Base-by-base conservation (phyloP, 2,329 filamentous ascomycete species). In the Sarocladiaceae sp. region DNA sequence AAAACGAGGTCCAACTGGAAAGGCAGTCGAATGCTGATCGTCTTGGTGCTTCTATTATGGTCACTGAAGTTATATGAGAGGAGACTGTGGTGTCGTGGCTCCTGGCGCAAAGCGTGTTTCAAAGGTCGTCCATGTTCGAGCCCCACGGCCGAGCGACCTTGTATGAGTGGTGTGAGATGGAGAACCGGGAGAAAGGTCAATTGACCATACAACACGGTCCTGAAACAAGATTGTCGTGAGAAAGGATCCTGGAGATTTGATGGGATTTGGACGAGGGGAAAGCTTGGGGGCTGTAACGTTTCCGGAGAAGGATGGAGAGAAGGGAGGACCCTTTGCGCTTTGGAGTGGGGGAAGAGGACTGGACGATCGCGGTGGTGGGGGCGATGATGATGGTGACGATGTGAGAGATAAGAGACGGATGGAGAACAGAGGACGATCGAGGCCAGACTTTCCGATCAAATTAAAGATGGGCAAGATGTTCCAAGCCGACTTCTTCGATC, bases 51-150 rank as follows among this genome's bases (percentile, higher is more conserved):
- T n/a, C n/a, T n/a, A n/a, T n/a, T 29, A 11, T 18, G 37, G 37
- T 29, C 13, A 24, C 19, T 19, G 23, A 27, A 10, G n/a, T 27
- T 27, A 29, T 41, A 41, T 27, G 21, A 29, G 7, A 41, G 37
- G 21, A 16, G 18, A 15, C 18, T 16, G 7, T 6, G 18, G 24
- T 29, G 23, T 41, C 37, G 37, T 41, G 37, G 37, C 37, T 41
- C 29, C 15, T 41, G 37, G 37, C 37, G 37, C 37, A 41, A 24
- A 27, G 37, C 20, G 37, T 41, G 37, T 41, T 41, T 41, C 37
- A 41, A 27, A 41, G 37, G 15, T 29, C 9, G 13, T 29, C 37
- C 37, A 41, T 41, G 37, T 13, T 24, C 23, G 37, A 41, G 37
- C 23, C 23, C 37, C 13, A n/a, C 23, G 23, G 15, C n/a, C 37